Evolutionary conservation across 352 stramenopile species (phyloP).

Genomic region (Elongisporangium anandrum): DNA sequence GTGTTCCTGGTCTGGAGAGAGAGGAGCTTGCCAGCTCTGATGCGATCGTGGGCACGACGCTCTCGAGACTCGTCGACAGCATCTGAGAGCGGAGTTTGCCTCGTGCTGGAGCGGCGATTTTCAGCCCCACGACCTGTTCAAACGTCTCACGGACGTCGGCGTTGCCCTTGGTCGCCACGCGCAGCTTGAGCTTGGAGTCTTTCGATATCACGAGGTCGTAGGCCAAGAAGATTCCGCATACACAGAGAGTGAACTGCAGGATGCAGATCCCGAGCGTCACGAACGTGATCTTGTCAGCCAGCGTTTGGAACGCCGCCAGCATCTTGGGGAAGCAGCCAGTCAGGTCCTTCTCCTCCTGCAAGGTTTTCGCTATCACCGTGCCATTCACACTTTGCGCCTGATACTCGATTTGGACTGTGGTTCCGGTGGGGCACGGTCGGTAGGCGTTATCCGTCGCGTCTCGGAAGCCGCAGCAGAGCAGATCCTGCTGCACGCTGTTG

Average conservation of each 20-base stretch:
- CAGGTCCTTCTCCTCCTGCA: constrained; percentile 43
- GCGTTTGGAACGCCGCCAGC: constrained; percentile 42
- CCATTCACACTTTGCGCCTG: constrained; percentile 59
- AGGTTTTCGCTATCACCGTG: constrained; percentile 29
- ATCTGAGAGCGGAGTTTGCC: constrained; percentile 67
- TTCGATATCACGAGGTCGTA: constrained; percentile 58
- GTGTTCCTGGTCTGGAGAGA: constrained; percentile 1
- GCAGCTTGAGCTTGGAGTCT: constrained; percentile 66
- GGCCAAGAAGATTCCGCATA: constrained; percentile 47
- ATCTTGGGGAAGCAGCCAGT: constrained; percentile 47
- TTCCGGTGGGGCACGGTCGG: constrained; percentile 47
- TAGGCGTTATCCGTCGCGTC: constrained; percentile 33
- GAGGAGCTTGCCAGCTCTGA: constrained; percentile 30
- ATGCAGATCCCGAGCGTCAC: constrained; percentile 24
- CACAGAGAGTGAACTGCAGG: constrained; percentile 33
- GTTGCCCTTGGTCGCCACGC: constrained; percentile 24
- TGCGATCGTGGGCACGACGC: constrained; percentile 39
- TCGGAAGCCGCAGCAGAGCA: constrained; percentile 68
- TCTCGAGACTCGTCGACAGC: constrained; percentile 49
- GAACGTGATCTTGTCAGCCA: constrained; percentile 38
- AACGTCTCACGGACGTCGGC: constrained; percentile 48
- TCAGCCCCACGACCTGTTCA: constrained; percentile 64
- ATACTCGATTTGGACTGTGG: constrained; percentile 44
- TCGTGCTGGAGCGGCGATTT: constrained; percentile 58
- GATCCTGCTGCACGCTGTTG: constrained; percentile 50